Conservation (phyloP, 805 yeast species). For the Saturnispora galanensis region DNA sequence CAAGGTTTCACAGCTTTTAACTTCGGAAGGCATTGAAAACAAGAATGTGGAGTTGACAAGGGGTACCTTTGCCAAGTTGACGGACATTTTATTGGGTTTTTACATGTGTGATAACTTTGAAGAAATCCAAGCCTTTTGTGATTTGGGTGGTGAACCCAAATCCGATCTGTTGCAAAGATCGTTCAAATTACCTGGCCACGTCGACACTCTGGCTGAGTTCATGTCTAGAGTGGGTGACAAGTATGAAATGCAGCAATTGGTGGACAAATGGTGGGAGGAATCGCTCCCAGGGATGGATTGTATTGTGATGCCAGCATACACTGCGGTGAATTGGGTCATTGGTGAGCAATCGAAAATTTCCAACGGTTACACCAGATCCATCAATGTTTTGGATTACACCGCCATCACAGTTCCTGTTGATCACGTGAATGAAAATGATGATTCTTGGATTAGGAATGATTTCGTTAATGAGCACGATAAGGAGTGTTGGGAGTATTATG, state of each 20-base stretch:
- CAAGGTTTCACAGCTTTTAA: slow-evolving; percentile 19
- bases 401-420: slow-evolving; percentile 36
- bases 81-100: slow-evolving; percentile 17
- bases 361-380: slow-evolving; percentile 44
- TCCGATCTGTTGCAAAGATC: slow-evolving; percentile 14
- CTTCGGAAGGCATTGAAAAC: neutral
- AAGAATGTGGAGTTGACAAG: slow-evolving; percentile 18
- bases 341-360: slow-evolving; percentile 32
- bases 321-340: slow-evolving; percentile 31
- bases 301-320: slow-evolving; percentile 39
- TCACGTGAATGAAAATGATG: slow-evolving; percentile 29
- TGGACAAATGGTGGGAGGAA: slow-evolving; percentile 32
- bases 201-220: slow-evolving; percentile 22
- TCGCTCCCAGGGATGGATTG: slow-evolving; percentile 29
- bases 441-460: slow-evolving; percentile 28
- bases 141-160: slow-evolving; percentile 25
- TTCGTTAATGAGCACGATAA: slow-evolving; percentile 28
- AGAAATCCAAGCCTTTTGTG: slow-evolving; percentile 19
- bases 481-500: slow-evolving; percentile 31
- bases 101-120: slow-evolving; percentile 20
- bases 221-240: slow-evolving; percentile 33
- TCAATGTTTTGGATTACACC: slow-evolving; percentile 45
- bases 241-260: slow-evolving; percentile 27
- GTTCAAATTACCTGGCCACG: slow-evolving; percentile 14
- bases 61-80: slow-evolving; percentile 22